phyloP scores from a whole-genome alignment of 805 yeast genomes.

The Torulaspora delbrueckii region DNA sequence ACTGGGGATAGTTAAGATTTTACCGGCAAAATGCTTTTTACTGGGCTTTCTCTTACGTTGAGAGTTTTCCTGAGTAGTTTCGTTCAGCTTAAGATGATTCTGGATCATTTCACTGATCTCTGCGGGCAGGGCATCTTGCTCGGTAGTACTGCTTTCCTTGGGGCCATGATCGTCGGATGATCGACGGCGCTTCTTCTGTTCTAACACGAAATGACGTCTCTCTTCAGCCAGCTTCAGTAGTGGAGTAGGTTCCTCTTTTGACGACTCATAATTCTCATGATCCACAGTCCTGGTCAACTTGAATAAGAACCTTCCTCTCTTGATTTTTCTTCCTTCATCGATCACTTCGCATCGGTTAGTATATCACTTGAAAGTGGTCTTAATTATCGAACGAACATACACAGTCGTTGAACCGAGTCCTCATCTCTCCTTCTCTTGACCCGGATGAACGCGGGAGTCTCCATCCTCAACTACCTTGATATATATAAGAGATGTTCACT shows the following conservation, averaged over 20 bases:
- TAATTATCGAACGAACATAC: slow-evolving; percentile 23
- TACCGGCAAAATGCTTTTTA: slow-evolving; percentile 19
- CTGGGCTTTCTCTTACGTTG: slow-evolving; percentile 24
- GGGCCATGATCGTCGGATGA: slow-evolving; percentile 11
- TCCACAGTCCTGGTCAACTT: slow-evolving; percentile 47
- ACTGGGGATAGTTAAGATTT: slow-evolving; percentile 21
- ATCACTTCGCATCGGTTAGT: slow-evolving; percentile 23
- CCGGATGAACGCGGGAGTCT: slow-evolving; percentile 61
- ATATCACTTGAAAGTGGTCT: not conserved
- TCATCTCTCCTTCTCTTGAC: slow-evolving; percentile 83
- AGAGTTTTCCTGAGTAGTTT: slow-evolving; percentile 7
- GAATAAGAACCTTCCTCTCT: slow-evolving; percentile 38
- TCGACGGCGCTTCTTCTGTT: slow-evolving; percentile 27
- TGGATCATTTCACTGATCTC: slow-evolving; percentile 73
- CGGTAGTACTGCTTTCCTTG: slow-evolving; percentile 3
- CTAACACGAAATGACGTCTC: slow-evolving; percentile 30
- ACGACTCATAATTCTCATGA: slow-evolving; percentile 24
- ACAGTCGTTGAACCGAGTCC: slow-evolving; percentile 81
- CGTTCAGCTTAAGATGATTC: slow-evolving; percentile 45
- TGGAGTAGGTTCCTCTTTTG: slow-evolving; percentile 28
- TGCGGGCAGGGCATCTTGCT: slow-evolving; percentile 40
- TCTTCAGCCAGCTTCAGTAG: slow-evolving; percentile 26
- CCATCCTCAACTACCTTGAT: slow-evolving; percentile 4
- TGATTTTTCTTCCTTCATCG: slow-evolving; percentile 34
- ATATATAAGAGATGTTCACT: not conserved